Evolutionary conservation across 192 early-diverging fungal species (phyloP).

Genomic region (Geosiphon pyriformis): DNA sequence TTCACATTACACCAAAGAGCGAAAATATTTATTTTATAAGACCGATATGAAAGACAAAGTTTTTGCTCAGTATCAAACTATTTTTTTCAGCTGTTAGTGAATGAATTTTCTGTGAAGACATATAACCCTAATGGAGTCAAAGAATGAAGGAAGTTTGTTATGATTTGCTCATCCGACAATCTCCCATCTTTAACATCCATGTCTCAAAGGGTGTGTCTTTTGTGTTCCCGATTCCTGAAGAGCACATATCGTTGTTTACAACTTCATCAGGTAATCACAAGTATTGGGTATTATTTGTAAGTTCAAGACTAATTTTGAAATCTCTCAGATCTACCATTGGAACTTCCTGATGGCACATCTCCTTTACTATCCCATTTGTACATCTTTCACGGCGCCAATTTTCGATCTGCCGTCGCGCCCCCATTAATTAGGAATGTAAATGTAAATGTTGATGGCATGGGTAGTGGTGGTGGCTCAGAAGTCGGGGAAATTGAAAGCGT

Average conservation of each 20-base stretch:
- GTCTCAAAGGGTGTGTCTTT: slow-evolving; percentile 58
- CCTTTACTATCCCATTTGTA: slow-evolving; percentile 60
- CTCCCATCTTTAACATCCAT: no score
- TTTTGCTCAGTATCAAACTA: no score
- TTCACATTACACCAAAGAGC: no score
- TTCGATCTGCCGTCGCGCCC: slow-evolving; percentile 40
- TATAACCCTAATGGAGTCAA: no score
- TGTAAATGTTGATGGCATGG: slow-evolving; percentile 26
- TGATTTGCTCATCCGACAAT: no score
- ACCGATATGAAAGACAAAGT: no score
- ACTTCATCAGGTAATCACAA: slow-evolving; percentile 39
- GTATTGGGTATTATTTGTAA: slow-evolving; percentile 5
- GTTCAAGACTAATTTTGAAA: background rate
- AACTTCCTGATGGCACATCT: slow-evolving; percentile 70
- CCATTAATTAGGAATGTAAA: slow-evolving; percentile 34
- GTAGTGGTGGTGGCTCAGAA: slow-evolving; percentile 33
- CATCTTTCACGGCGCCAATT: slow-evolving; percentile 52
- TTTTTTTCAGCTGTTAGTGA: no score
- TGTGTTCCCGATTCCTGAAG: slow-evolving; percentile 62
- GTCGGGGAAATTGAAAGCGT: slow-evolving; percentile 44
- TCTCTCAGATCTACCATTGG: slow-evolving; percentile 53
- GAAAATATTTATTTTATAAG: no score
- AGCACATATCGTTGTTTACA: slow-evolving; percentile 45
- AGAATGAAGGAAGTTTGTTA: no score
- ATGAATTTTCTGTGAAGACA: no score